phyloP scores from a whole-genome alignment of 129 eudicot genomes.

The Erigeron canadensis region DNA sequence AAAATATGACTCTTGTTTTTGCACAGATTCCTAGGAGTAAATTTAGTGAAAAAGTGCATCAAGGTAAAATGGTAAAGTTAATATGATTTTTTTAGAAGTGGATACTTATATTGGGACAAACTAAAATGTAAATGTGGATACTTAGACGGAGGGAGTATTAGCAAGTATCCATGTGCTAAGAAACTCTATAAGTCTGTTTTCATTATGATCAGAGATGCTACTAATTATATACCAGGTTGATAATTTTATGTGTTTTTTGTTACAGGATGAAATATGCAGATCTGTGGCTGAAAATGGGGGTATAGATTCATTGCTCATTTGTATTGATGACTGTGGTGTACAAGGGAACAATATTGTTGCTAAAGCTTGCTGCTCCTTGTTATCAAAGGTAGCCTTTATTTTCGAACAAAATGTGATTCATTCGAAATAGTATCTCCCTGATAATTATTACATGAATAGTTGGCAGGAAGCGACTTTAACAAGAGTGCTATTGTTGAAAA shows the following conservation, averaged over 20 bases:
- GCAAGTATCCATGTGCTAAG: neutral
- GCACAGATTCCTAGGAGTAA: too few species aligned
- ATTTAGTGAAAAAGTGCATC: too few species aligned
- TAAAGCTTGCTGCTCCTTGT: conserved; percentile 70
- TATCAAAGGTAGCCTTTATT: conserved; percentile 56
- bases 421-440: conserved; percentile 16
- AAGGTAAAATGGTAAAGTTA: too few species aligned
- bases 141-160: neutral
- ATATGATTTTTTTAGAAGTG: too few species aligned
- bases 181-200: neutral
- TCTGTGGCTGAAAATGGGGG: conserved; percentile 83
- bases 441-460: conserved; percentile 36
- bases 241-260: conserved; percentile 14
- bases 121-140: too few species aligned
- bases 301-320: conserved; percentile 73
- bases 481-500: conserved; percentile 77
- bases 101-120: too few species aligned
- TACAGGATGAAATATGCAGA: conserved; percentile 98
- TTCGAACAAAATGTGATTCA: neutral
- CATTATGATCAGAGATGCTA: neutral
- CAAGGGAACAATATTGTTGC: conserved; percentile 66
- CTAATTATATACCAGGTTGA: neutral
- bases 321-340: conserved; percentile 70
- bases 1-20: too few species aligned
- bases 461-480: conserved; percentile 93